phyloP scores from a whole-genome alignment of 192 early-diverging fungal species.

The Backusella mclennaniae region DNA sequence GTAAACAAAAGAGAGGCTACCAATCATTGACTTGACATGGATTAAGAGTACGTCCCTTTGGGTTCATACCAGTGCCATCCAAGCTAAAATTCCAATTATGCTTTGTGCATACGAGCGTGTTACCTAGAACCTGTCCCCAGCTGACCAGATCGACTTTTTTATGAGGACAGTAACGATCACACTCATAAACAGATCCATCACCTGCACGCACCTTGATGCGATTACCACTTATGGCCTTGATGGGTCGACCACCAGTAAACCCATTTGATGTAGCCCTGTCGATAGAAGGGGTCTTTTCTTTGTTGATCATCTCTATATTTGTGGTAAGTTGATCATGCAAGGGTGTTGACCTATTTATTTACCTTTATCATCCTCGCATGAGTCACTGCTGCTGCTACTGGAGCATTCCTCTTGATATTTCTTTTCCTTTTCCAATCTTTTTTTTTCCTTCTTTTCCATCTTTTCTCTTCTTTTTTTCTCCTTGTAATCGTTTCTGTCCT shows the following conservation, averaged over 20 bases:
- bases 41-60: conserved; percentile 36
- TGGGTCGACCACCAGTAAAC: conserved; percentile 21
- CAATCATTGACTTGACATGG: conserved; percentile 46
- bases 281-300: neutral
- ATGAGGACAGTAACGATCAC: conserved; percentile 58
- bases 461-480: conserved; percentile 30
- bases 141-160: conserved; percentile 36
- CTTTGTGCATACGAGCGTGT: conserved; percentile 47
- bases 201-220: conserved; percentile 45
- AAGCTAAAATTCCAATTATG: conserved; percentile 38
- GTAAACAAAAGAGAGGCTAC: conserved; percentile 8
- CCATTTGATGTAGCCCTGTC: neutral
- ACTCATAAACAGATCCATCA: conserved; percentile 47
- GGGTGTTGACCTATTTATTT: neutral
- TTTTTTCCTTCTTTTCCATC: neutral
- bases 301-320: neutral
- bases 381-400: conserved; percentile 7
- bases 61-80: neutral
- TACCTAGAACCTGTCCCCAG: conserved; percentile 52
- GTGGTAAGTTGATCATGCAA: neutral
- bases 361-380: neutral
- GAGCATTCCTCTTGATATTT: neutral
- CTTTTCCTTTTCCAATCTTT: neutral
- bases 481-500: conserved; percentile 32
- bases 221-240: conserved; percentile 29